A percentile compares a stretch with the other conserved stretches of the same genome.
These are phyloP conservation scores for Cryphonectria japonica DNA, from an alignment of 2,329 filamentous ascomycete species.

Conservation along the genomic window DNA sequence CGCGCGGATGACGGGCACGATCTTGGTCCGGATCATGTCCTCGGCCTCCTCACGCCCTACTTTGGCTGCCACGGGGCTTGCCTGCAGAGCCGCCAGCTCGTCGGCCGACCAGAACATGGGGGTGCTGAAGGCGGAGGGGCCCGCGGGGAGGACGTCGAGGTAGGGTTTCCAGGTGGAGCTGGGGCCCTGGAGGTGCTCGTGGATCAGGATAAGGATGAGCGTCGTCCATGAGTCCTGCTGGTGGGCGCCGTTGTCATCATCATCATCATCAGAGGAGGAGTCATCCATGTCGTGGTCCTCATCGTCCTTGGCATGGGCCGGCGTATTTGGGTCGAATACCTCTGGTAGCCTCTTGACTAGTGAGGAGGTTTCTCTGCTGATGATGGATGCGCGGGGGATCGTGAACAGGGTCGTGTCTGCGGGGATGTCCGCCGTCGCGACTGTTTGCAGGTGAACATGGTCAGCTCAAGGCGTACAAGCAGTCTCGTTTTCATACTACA, in stretches of 20 bases:
- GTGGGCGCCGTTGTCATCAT: constrained; percentile 43
- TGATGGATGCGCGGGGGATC: constrained; percentile 72
- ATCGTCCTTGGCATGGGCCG: constrained; percentile 34
- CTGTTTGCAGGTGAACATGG: constrained; percentile 45
- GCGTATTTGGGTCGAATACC: constrained; percentile 47
- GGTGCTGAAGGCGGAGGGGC: constrained; percentile 72
- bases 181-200: constrained; percentile 66
- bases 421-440: constrained; percentile 70
- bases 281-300: constrained; percentile 38
- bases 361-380: constrained; percentile 73
- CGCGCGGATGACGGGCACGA: constrained; percentile 55
- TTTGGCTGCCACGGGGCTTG: constrained; percentile 74
- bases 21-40: constrained; percentile 61
- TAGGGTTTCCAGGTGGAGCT: constrained; percentile 77
- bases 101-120: constrained; percentile 84
- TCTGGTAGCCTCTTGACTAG: constrained; percentile 62
- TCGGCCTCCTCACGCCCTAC: constrained; percentile 77
- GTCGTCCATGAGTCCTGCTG: constrained; percentile 57
- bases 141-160: constrained; percentile 64
- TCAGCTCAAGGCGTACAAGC: not conserved
- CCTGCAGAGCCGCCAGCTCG: constrained; percentile 75
- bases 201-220: constrained; percentile 78
- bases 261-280: constrained; percentile 39
- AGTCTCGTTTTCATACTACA: too few relatives aligned
- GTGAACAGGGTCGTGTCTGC: constrained; percentile 80